Evolutionary conservation across 805 yeast species (phyloP), one percentile per base, ranked within the genome.

Genomic region (Metschnikowia lochheadii): DNA sequence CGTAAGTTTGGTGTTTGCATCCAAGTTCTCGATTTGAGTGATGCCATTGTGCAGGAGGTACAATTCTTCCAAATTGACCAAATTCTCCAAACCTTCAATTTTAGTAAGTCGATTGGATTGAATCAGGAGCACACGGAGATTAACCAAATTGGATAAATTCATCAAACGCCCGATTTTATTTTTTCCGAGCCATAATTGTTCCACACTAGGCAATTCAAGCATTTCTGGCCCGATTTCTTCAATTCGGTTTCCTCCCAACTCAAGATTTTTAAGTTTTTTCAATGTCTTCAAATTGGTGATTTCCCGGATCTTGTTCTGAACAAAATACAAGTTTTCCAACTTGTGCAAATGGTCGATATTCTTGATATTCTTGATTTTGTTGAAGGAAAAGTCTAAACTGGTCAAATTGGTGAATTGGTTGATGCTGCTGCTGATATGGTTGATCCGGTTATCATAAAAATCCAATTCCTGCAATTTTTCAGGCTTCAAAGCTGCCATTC

Each of bases 141-240:
- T 85, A 45, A 65, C 63, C 51, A 94, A 74, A 7, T 73, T 71
- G 33, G 71, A 66, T 49, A 94, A 70, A 62, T 87, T 85, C 56
- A 87, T 78, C 37, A 94, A 67, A 61, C 70, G 78, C 1, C 78
- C 59, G 49, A 94, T 87, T 54, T 79, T 78, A 67, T 94, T 94
- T 63, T 90, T 89, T 42, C 98, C 99, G 39, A 94, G 73, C 99
- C 98, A 94, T 42, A 94, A 72, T 63, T 91, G 87, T 56, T 81
- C 80, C 40, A 94, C 69, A 45, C 76, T 79, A 0, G 68, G 70
- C 51, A 92, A 71, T 0, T 69, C 66, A 18, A 77, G 75, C 57
- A 91, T 63, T 38, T 81, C 80, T 55, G 82, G 85, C 31, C 72
- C 63, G 41, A 87, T 82, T 38, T 60, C 66, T 40, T 80, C 76